Evolutionary conservation across 805 yeast genomes (phyloP).

Genomic region (Monosporozyma unispora): DNA sequence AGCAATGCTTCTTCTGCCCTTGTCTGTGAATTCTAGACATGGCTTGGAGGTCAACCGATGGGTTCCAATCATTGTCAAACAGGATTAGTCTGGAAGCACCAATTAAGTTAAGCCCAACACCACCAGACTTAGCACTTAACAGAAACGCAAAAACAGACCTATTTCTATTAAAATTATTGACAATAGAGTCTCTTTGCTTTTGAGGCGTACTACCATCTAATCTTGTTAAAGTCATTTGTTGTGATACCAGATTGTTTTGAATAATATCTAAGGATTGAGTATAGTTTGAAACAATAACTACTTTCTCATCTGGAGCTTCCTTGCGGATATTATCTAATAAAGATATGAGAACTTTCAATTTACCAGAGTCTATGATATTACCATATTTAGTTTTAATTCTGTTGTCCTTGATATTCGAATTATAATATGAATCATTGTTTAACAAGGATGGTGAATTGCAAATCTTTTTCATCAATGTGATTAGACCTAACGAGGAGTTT

Average conservation of each 20-base stretch:
- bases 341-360: conserved; percentile 50
- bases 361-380: conserved; percentile 42
- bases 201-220: conserved; percentile 81
- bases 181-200: conserved; percentile 53
- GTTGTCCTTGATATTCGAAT: conserved; percentile 7
- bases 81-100: conserved; percentile 83
- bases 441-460: conserved; percentile 75
- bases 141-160: conserved; percentile 52
- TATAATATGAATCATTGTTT: conserved; percentile 35
- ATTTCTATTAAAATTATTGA: conserved; percentile 55
- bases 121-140: conserved; percentile 86
- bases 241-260: conserved; percentile 43
- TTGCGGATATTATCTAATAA: conserved; percentile 42
- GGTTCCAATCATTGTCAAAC: conserved; percentile 96
- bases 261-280: conserved; percentile 79
- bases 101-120: conserved; percentile 79
- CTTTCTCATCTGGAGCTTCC: conserved; percentile 49
- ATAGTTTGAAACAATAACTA: conserved; percentile 78
- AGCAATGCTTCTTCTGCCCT: conserved; percentile 76
- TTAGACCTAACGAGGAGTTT: conserved; percentile 51
- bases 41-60: conserved; percentile 84
- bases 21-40: conserved; percentile 94
- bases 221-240: conserved; percentile 46
- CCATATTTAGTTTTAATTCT: conserved; percentile 9
- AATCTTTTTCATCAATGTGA: conserved; percentile 66